Conservation (phyloP, 306 rosid genomes). For the Gastrolobium bilobum region DNA sequence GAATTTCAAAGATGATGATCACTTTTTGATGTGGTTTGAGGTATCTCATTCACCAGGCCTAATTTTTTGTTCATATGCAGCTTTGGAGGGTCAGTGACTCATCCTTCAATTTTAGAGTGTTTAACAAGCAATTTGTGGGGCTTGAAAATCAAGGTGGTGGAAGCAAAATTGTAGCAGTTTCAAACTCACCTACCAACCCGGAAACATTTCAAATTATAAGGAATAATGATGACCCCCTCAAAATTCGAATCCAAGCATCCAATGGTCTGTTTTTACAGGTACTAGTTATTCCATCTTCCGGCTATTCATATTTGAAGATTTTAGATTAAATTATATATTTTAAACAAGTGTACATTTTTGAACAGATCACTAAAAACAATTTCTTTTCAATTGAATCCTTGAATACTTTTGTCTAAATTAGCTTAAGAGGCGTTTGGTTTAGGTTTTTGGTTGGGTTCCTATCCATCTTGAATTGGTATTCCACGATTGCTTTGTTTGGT, state of each 20-base stretch:
- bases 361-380: neutral
- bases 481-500: too few relatives aligned
- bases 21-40: neutral
- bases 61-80: constrained; percentile 42
- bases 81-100: constrained; percentile 67
- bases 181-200: constrained; percentile 39
- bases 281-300: neutral
- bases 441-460: too few relatives aligned
- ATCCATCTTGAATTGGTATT: too few relatives aligned
- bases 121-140: constrained; percentile 48
- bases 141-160: constrained; percentile 44
- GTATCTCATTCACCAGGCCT: neutral
- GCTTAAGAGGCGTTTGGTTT: too few relatives aligned
- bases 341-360: too few relatives aligned
- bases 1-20: neutral
- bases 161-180: constrained; percentile 47
- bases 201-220: constrained; percentile 64
- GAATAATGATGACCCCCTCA: constrained; percentile 46
- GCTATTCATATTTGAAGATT: neutral
- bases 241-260: constrained; percentile 61
- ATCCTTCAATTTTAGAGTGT: constrained; percentile 62
- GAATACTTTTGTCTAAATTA: too few relatives aligned
- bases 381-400: too few relatives aligned
- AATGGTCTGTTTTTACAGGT: constrained; percentile 68
- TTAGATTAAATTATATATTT: neutral